Evolutionary conservation across 139 green algal species (phyloP), one percentile per base, ranked within the genome.

Genomic region (Volvox africanus): DNA sequence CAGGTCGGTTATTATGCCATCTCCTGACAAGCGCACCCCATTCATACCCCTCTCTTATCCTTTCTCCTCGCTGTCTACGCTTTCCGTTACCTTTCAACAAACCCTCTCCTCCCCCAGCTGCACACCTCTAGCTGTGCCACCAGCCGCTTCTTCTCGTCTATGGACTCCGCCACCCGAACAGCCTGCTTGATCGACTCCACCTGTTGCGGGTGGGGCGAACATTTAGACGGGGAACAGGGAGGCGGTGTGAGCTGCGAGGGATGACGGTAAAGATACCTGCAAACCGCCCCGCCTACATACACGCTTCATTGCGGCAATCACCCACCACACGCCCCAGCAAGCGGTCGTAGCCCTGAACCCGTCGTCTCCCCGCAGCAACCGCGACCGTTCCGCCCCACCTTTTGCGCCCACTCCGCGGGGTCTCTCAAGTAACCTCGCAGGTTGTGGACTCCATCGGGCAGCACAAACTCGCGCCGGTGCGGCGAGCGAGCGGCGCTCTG

Each of bases 371-470:
- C n/a, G 17, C 50, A 77, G n/a, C 16, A 18, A 2, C 76, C 75
- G 6, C 26, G 37, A 37, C 78, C 78, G 33, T 18, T 16, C 32
- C 12, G 14, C 1, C 87, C 44, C 69, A 92, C 88, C 87, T 87
- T 89, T 33, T n/a, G 36, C 68, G 83, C 85, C 85, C 85, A 89
- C 68, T 73, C 16, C 22, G 1, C 36, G 26, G 85, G 89, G 37
- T 94, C 79, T 19, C 93, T 92, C 36, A 98, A 77, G 89, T 96
- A 98, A 19, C 98, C 98, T n/a, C 95, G 93, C 30, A 96, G 93
- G 89, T 97, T 95, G 75, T 95, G 94, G 32, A 99, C 94, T 28
- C 98, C 98, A 87, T 99, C 98, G 2, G 98, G 98, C 73, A 99
- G 95, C 35, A 99, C 96, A 84, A 97, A 99, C 89, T 98, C 97